phyloP scores from a whole-genome alignment of 371 early-diverging fungal genomes.

The Vairimorpha necatrix region DNA sequence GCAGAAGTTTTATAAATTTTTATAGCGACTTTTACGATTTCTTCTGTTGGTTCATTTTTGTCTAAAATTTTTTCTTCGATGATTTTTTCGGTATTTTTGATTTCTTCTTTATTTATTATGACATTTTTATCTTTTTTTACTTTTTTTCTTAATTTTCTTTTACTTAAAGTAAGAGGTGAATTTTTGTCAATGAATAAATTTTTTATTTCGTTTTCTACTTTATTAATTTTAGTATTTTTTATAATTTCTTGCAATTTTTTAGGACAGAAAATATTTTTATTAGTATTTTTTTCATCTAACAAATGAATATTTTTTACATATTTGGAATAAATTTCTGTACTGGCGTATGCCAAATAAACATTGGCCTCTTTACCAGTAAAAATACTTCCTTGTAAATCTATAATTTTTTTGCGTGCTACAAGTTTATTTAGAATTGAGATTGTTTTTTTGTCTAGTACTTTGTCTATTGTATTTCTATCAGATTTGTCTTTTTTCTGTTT shows the following conservation, averaged over 20 bases:
- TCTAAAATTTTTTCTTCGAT: neutral
- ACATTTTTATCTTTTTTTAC: neutral
- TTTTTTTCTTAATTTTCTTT: neutral
- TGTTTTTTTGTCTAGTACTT: constrained; percentile 91
- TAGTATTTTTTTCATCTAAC: neutral
- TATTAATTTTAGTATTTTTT: neutral
- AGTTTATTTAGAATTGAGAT: constrained; percentile 88
- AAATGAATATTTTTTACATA: constrained; percentile 46
- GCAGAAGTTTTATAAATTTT: constrained; percentile 98
- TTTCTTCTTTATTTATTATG: neutral
- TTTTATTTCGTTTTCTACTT: neutral
- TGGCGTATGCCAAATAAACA: constrained; percentile 52
- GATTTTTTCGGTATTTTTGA: neutral
- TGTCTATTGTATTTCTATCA: constrained; percentile 90
- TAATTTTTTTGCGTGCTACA: constrained; percentile 76
- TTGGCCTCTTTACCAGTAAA: constrained; percentile 87
- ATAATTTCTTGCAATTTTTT: constrained; percentile 1
- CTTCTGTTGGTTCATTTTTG: constrained; percentile 61
- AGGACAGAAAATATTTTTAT: constrained; percentile 16
- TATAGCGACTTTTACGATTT: constrained; percentile 77
- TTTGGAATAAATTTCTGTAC: constrained; percentile 47
- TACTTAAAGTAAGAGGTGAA: neutral
- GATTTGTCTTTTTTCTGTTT: constrained; percentile 72
- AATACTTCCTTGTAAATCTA: constrained; percentile 88
- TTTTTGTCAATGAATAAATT: neutral